These are phyloP conservation scores for Salvia hispanica DNA, from an alignment of 257 asterid species.

Conservation along the genomic window DNA sequence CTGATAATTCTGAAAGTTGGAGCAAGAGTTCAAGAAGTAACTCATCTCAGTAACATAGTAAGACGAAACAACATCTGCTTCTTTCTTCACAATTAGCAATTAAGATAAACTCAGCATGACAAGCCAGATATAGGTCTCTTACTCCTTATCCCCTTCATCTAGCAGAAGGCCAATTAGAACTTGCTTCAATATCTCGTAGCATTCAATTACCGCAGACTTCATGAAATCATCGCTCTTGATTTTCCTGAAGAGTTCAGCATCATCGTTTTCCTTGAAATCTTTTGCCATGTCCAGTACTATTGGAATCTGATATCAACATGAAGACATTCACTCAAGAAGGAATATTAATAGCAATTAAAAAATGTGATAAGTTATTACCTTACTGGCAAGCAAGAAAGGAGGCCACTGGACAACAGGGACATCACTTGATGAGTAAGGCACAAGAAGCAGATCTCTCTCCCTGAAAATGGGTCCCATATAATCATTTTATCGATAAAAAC, in stretches of 20 bases:
- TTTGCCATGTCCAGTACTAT: conserved; percentile 98
- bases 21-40: conserved; percentile 30
- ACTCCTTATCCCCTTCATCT: conserved; percentile 66
- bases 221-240: conserved; percentile 78
- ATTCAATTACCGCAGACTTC: conserved; percentile 84
- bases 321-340: conserved; percentile 35
- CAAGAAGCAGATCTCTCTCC: conserved; percentile 92
- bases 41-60: conserved; percentile 17
- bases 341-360: conserved; percentile 19
- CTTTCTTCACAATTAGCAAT: conserved; percentile 3
- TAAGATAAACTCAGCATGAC: conserved; percentile 4
- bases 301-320: conserved; percentile 67
- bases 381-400: conserved; percentile 97
- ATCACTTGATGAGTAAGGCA: conserved; percentile 87
- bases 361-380: conserved; percentile 54
- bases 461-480: conserved; percentile 44
- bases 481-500: conserved; percentile 2
- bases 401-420: conserved; percentile 97
- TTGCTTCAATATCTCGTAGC: conserved; percentile 77
- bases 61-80: not conserved
- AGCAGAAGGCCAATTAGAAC: conserved; percentile 63
- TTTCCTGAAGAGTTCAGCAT: conserved; percentile 85
- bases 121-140: conserved; percentile 42
- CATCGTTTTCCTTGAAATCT: conserved; percentile 77
- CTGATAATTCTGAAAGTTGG: conserved; percentile 55